Conservation (phyloP, 2,329 filamentous ascomycete species). For the Talaromyces sp. region DNA sequence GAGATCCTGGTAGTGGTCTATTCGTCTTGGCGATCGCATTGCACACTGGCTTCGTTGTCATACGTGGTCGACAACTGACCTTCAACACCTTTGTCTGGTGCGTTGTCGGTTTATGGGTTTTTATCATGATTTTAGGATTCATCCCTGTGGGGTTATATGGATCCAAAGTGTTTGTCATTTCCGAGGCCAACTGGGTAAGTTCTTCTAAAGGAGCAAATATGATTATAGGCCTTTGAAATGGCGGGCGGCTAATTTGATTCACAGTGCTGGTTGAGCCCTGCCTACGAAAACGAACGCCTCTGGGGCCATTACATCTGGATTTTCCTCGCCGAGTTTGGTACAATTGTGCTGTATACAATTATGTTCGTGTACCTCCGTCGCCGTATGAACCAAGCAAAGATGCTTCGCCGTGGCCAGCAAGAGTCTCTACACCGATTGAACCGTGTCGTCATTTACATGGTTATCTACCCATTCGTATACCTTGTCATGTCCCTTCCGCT, state of each 20-base stretch:
- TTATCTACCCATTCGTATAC: slow-evolving; percentile 55
- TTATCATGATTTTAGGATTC: slow-evolving; percentile 50
- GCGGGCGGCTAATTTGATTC: neutral
- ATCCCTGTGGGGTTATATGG: slow-evolving; percentile 49
- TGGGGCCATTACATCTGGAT: slow-evolving; percentile 60
- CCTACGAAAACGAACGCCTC: slow-evolving; percentile 49
- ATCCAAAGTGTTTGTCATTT: slow-evolving; percentile 48
- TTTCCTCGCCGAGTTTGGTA: slow-evolving; percentile 56
- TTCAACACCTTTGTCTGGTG: slow-evolving; percentile 48
- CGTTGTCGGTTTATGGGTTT: slow-evolving; percentile 50
- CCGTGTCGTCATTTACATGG: slow-evolving; percentile 49
- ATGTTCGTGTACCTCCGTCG: slow-evolving; percentile 53
- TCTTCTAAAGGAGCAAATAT: neutral
- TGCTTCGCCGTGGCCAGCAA: slow-evolving; percentile 34
- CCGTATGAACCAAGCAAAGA: slow-evolving; percentile 42
- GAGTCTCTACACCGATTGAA: slow-evolving; percentile 40
- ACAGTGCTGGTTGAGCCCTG: slow-evolving; percentile 55
- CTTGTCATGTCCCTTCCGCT: slow-evolving; percentile 65
- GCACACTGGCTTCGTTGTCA: slow-evolving; percentile 54
- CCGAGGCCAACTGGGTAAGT: slow-evolving; percentile 53
- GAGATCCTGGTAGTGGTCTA: slow-evolving; percentile 54
- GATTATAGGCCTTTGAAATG: neutral
- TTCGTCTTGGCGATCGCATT: slow-evolving; percentile 57
- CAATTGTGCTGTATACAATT: slow-evolving; percentile 52
- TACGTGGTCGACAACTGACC: slow-evolving; percentile 51